Percentiles rank a stretch among this genome's conserved stretches.
Evolutionary conservation across 768 basidiomycete species (phyloP).

Genomic region (Lactarius akahatsu): DNA sequence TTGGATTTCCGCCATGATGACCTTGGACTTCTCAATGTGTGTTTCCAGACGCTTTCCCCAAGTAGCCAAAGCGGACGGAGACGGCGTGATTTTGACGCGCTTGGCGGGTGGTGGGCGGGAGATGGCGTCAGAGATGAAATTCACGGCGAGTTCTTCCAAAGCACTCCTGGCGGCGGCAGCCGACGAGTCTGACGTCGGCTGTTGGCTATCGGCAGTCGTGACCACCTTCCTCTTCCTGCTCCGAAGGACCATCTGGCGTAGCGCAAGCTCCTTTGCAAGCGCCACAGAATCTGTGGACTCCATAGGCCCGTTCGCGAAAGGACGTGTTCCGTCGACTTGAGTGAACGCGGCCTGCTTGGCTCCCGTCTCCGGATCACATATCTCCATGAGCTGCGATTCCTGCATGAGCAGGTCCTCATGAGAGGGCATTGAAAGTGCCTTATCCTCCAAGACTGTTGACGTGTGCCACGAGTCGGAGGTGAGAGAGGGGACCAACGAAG

Average conservation of each 20-base stretch:
- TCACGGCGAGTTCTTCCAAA: slow-evolving; percentile 19
- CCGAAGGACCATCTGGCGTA: slow-evolving; percentile 34
- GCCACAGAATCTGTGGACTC: slow-evolving; percentile 30
- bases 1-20: slow-evolving; percentile 46
- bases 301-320: neutral
- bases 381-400: neutral
- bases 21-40: slow-evolving; percentile 51
- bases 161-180: slow-evolving; percentile 17
- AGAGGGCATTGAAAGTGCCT: neutral
- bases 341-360: neutral
- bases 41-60: slow-evolving; percentile 47
- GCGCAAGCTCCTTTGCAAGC: slow-evolving; percentile 43
- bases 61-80: slow-evolving; percentile 39
- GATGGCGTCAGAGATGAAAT: slow-evolving; percentile 22
- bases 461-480: neutral
- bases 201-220: slow-evolving; percentile 34
- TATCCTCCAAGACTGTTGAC: neutral
- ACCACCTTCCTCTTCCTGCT: slow-evolving; percentile 39
- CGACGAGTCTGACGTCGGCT: slow-evolving; percentile 36
- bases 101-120: slow-evolving; percentile 28
- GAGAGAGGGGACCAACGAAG: neutral
- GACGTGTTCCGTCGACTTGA: neutral
- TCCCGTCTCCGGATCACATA: neutral
- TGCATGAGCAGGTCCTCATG: slow-evolving; percentile 3
- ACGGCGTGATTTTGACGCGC: slow-evolving; percentile 10